phyloP scores from a whole-genome alignment of 78 protist genomes.

The Speleostelium caveatum region DNA sequence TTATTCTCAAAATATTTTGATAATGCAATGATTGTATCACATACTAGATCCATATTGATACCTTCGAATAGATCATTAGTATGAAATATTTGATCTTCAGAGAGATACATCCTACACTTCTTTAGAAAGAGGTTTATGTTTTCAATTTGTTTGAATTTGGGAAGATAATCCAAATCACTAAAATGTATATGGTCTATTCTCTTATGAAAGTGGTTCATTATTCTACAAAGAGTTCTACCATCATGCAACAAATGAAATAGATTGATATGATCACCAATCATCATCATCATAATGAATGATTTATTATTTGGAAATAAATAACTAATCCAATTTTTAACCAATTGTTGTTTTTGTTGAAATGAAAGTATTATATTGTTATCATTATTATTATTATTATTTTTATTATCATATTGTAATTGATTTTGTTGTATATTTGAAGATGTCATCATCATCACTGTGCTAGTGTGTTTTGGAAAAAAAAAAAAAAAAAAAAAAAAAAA shows the following conservation, averaged over 20 bases:
- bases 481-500: too few relatives aligned
- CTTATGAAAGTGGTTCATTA: conserved; percentile 47
- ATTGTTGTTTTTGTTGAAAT: not conserved
- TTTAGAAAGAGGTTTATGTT: conserved; percentile 55
- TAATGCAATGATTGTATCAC: conserved; percentile 13
- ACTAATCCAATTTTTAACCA: not conserved
- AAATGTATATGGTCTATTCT: conserved; percentile 50
- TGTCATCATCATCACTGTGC: too few relatives aligned
- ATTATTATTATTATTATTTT: not conserved
- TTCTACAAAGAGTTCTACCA: conserved; percentile 50
- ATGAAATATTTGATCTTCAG: conserved; percentile 35
- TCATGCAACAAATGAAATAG: conserved; percentile 27
- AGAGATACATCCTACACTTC: conserved; percentile 71
- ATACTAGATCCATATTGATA: conserved; percentile 20
- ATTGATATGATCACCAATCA: conserved; percentile 23
- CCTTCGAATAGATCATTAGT: conserved; percentile 29
- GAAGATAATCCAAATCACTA: conserved; percentile 41
- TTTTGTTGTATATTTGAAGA: too few relatives aligned
- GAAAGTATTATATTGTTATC: not conserved
- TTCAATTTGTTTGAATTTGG: conserved; percentile 37
- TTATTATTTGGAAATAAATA: not conserved
- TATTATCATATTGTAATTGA: not conserved
- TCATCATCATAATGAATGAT: too few relatives aligned
- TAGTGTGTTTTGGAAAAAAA: too few relatives aligned
- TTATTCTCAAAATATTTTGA: conserved; percentile 36